Percentiles rank a stretch among this genome's conserved stretches.
phyloP scores from a whole-genome alignment of 257 asterid species.

The Solanum piurae region DNA sequence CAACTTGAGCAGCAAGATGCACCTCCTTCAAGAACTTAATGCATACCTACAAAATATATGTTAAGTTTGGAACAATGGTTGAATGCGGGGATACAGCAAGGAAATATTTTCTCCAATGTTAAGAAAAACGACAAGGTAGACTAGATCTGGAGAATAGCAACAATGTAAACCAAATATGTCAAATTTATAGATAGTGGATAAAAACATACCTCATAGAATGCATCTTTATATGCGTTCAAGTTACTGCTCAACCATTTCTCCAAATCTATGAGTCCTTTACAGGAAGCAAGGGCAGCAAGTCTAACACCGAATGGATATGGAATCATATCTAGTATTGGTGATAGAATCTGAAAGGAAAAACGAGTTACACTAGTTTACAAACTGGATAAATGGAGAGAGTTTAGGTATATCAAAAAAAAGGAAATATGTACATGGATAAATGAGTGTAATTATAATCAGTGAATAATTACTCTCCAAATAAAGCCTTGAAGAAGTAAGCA shows the following conservation, averaged over 20 bases:
- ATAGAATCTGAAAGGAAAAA: conserved; percentile 45
- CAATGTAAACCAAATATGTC: not conserved
- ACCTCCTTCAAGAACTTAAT: conserved; percentile 69
- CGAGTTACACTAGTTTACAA: conserved; percentile 2
- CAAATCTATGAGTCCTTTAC: conserved; percentile 62
- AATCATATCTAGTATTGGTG: conserved; percentile 51
- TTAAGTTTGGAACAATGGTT: not conserved
- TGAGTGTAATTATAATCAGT: not conserved
- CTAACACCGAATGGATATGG: conserved; percentile 60
- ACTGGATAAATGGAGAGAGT: too few relatives aligned
- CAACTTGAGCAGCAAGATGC: conserved; percentile 46
- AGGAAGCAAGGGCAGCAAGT: conserved; percentile 75
- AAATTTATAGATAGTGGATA: not conserved
- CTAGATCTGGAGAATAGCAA: not conserved
- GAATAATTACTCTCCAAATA: not conserved
- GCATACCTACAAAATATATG: conserved; percentile 58
- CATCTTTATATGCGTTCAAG: conserved; percentile 44
- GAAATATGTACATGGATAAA: too few relatives aligned
- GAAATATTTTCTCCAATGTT: not conserved
- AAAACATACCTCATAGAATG: conserved; percentile 55
- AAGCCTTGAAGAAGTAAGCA: not conserved
- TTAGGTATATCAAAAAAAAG: too few relatives aligned
- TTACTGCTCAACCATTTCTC: conserved; percentile 71
- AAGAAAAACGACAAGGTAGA: not conserved
- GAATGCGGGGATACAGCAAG: not conserved